phyloP scores from a whole-genome alignment of 768 basidiomycete genomes.

The Trametes cingulata region DNA sequence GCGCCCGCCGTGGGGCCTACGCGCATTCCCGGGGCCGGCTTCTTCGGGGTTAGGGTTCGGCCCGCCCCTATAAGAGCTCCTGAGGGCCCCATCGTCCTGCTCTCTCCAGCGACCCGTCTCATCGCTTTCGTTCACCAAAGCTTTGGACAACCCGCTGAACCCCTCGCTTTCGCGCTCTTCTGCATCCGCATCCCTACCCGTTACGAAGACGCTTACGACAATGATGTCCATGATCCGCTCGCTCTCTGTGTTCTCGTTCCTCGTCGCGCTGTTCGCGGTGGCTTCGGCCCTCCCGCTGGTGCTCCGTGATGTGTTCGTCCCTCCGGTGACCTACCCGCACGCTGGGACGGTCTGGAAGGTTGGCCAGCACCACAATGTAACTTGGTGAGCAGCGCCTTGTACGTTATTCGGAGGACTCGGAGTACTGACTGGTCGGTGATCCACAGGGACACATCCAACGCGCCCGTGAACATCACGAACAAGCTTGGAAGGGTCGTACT shows the following conservation, averaged over 20 bases:
- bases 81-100: not conserved
- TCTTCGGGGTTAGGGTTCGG: conserved; percentile 8
- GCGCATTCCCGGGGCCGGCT: not conserved
- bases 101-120: conserved; percentile 12
- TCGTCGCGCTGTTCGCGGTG: conserved; percentile 26
- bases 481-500: conserved; percentile 26
- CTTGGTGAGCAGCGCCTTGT: conserved; percentile 41
- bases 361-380: conserved; percentile 47
- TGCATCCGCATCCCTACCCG: not conserved
- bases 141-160: conserved; percentile 11
- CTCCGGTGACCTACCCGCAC: conserved; percentile 48
- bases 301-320: conserved; percentile 47
- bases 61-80: conserved; percentile 2
- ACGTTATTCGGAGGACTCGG: not conserved
- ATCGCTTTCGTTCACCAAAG: conserved; percentile 17
- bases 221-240: conserved; percentile 30
- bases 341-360: conserved; percentile 45
- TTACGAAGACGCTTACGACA: not conserved
- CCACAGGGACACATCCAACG: conserved; percentile 41
- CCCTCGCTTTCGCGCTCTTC: not conserved
- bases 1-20: not conserved
- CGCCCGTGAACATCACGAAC: conserved; percentile 46
- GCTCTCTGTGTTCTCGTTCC: conserved; percentile 24
- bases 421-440: not conserved
- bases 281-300: conserved; percentile 36